These are phyloP conservation scores for Clarireedia monteithiana DNA, from an alignment of 2,329 filamentous ascomycete species.

Conservation along the genomic window DNA sequence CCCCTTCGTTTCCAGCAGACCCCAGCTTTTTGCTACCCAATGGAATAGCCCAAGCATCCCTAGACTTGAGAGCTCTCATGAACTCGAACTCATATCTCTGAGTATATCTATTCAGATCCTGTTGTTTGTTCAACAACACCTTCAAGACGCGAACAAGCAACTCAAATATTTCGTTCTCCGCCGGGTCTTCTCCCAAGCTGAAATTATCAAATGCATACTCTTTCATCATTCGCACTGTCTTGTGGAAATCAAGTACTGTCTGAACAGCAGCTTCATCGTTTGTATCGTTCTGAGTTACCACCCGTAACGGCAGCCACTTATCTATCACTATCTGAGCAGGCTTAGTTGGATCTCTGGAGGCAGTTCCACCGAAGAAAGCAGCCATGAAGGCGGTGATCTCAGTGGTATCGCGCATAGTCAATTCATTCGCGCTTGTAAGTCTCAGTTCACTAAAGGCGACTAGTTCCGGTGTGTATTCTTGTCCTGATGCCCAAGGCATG, in stretches of 20 bases:
- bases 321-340: background rate
- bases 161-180: background rate
- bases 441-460: background rate
- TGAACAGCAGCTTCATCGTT: background rate
- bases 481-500: background rate
- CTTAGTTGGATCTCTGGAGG: background rate
- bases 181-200: background rate
- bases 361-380: constrained; percentile 4
- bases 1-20: no score
- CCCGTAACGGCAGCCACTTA: constrained; percentile 1
- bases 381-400: constrained; percentile 6
- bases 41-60: no score
- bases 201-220: background rate
- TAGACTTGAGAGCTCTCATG: no score
- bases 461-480: background rate
- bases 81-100: no score
- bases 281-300: background rate
- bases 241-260: background rate
- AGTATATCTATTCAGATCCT: background rate
- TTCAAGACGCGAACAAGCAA: background rate
- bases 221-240: background rate
- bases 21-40: no score
- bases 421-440: background rate
- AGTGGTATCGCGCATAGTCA: constrained; percentile 5
- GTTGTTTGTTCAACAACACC: background rate